These are phyloP conservation scores for Orbilia quercus DNA, from an alignment of 2,329 filamentous ascomycete species.

Conservation along the genomic window DNA sequence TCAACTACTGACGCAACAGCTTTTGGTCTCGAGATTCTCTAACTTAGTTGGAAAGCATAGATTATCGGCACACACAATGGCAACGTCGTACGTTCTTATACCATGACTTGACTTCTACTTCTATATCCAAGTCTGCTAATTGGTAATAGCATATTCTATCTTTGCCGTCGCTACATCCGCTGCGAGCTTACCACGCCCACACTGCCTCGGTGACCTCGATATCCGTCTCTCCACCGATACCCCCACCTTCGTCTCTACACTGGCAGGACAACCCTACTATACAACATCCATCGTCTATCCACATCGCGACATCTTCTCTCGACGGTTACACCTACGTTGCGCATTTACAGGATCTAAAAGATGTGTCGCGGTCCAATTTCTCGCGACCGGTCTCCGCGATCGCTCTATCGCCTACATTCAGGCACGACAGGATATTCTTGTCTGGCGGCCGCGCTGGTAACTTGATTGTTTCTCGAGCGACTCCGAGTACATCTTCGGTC, in stretches of 20 bases:
- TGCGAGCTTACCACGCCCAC: slow-evolving; percentile 92
- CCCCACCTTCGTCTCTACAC: slow-evolving; percentile 69
- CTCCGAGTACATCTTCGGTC: slow-evolving; percentile 87
- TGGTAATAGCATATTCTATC: slow-evolving; percentile 79
- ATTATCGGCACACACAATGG: slow-evolving; percentile 95
- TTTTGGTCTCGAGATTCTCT: slow-evolving; percentile 39
- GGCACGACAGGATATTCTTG: slow-evolving; percentile 85
- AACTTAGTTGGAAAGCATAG: slow-evolving; percentile 66
- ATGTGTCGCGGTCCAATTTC: slow-evolving; percentile 92
- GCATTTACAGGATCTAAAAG: slow-evolving; percentile 82
- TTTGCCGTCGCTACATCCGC: slow-evolving; percentile 80
- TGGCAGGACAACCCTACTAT: slow-evolving; percentile 57
- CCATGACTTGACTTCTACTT: too few relatives aligned
- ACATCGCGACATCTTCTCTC: slow-evolving; percentile 91
- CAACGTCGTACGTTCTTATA: slow-evolving; percentile 84
- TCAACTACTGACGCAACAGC: slow-evolving; percentile 7
- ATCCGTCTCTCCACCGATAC: slow-evolving; percentile 87
- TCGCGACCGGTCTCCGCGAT: slow-evolving; percentile 91
- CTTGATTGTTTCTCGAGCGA: slow-evolving; percentile 85
- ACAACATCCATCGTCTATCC: slow-evolving; percentile 65
- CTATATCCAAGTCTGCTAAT: slow-evolving; percentile 60
- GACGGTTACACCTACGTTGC: slow-evolving; percentile 95
- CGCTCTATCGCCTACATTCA: slow-evolving; percentile 94
- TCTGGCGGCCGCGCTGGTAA: slow-evolving; percentile 90
- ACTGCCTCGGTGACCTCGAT: slow-evolving; percentile 89